Base-by-base conservation (phyloP, 2,329 filamentous ascomycete species). In the Colletotrichum musicola region DNA sequence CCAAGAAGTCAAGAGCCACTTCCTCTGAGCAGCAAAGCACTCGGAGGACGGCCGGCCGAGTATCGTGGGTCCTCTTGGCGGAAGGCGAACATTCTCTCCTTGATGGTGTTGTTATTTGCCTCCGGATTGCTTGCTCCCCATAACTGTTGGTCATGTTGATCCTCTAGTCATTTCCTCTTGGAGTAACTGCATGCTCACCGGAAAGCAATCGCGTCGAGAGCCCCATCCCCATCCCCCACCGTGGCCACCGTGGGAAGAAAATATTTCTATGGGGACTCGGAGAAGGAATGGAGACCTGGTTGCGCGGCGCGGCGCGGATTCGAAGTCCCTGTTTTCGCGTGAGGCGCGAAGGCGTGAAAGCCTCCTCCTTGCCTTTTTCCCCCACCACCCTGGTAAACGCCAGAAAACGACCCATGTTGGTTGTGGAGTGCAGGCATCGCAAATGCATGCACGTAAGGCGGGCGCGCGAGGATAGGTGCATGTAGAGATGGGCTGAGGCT, bases 21-120 rank as follows among this genome's bases (percentile, higher is more conserved):
- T 35, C 30, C 30, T 35, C 30, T 35, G 44, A 27, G 27, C 14
- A 12, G n/a, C 22, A 4, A 64, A 5, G 16, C 14, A 12, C 30
- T 35, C 60, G 60, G 64, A 68, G 64, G 38, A 44, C 64, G 60
- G 54, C 61, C 64, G 64, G 64, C 18, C 54, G 20, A 57, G 46
- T n/a, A 3, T 38, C 22, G 1, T 10, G n/a, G 4, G 35, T 20
- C n/a, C 25, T 18, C n/a, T 18, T 18, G n/a, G 16, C 46, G 46
- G 58, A 49, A 53, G 58, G 58, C 58, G n/a, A 61, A 25, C 30
- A 35, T 16, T 49, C 47, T 49, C n/a, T 38, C 22, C 22, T 25
- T 4, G 22, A 25, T 25, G 22, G 22, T 47, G n/a, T 22, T 47
- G 16, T 18, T 20, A 2, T 20, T 47, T 18, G 40, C 16, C 44